These are phyloP conservation scores for Leucogyrophana mollusca DNA, from an alignment of 768 basidiomycete genomes.

Conservation along the genomic window DNA sequence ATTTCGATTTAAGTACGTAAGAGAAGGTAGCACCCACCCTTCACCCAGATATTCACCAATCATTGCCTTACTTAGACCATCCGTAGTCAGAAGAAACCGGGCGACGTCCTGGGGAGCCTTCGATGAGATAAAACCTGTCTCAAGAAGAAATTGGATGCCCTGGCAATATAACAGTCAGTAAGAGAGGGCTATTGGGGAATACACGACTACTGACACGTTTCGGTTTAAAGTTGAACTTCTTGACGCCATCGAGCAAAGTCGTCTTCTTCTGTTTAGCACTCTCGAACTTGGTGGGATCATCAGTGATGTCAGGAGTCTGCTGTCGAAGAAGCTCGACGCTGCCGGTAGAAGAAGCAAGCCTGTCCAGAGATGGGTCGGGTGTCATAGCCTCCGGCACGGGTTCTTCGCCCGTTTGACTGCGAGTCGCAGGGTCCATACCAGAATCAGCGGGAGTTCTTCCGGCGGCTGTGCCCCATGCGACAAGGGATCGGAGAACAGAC, in stretches of 20 bases:
- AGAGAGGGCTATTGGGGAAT: neutral
- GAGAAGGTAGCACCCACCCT: conserved; percentile 55
- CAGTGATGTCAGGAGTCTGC: conserved; percentile 75
- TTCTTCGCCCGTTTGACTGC: conserved; percentile 56
- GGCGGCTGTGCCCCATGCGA: conserved; percentile 80
- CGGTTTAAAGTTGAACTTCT: conserved; percentile 98
- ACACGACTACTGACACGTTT: conserved; percentile 63
- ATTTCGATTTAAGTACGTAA: neutral
- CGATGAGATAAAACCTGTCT: conserved; percentile 82
- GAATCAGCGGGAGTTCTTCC: conserved; percentile 30
- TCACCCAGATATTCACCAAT: conserved; percentile 99
- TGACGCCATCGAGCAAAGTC: conserved; percentile 90
- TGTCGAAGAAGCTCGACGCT: conserved; percentile 61
- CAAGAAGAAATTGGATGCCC: conserved; percentile 88
- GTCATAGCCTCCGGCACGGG: conserved; percentile 46
- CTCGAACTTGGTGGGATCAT: conserved; percentile 92
- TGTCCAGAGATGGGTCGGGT: conserved; percentile 58
- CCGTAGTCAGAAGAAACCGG: conserved; percentile 78
- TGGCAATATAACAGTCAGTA: conserved; percentile 26
- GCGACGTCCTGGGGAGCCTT: conserved; percentile 78
- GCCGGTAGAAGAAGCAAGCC: conserved; percentile 42
- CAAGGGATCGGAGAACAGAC: conserved; percentile 83
- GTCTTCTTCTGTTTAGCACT: conserved; percentile 97
- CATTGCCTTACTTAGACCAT: conserved; percentile 92
- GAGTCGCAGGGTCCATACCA: conserved; percentile 43